phyloP scores from a whole-genome alignment of 345 rosid species.

The Turritis glabra region DNA sequence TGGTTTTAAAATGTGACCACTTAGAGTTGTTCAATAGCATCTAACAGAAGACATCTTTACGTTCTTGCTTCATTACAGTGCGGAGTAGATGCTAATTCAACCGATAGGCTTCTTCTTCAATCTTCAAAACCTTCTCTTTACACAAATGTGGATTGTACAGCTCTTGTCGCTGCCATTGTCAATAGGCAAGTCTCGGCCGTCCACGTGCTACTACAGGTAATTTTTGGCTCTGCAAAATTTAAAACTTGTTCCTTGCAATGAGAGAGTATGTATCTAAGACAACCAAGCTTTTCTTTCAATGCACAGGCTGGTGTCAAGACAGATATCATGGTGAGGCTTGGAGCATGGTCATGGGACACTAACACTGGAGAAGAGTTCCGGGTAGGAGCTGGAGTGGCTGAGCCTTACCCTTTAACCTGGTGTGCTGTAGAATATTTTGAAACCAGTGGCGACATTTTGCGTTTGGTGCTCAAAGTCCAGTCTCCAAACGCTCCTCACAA shows the following conservation, averaged over 20 bases:
- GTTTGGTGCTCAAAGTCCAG: constrained; percentile 58
- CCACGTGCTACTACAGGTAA: constrained; percentile 72
- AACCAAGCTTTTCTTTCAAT: constrained; percentile 16
- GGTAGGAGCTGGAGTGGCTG: constrained; percentile 97
- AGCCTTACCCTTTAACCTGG: constrained; percentile 85
- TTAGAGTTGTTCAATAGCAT: not conserved
- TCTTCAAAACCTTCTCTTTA: constrained; percentile 93
- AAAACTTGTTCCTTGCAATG: not conserved
- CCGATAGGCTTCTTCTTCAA: constrained; percentile 64
- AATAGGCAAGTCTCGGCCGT: constrained; percentile 76
- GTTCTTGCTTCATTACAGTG: constrained; percentile 52
- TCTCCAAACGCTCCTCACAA: constrained; percentile 52
- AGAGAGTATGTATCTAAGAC: constrained; percentile 19
- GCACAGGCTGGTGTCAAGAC: constrained; percentile 67
- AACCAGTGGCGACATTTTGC: constrained; percentile 68
- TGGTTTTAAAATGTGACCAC: not conserved
- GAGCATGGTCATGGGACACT: constrained; percentile 98
- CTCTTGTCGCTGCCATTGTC: constrained; percentile 85
- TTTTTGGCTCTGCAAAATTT: not conserved
- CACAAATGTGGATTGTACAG: constrained; percentile 82
- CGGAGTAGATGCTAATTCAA: constrained; percentile 71
- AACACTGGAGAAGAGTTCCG: constrained; percentile 86
- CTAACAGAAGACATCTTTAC: not conserved
- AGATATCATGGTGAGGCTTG: constrained; percentile 66
- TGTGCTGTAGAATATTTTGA: constrained; percentile 95